phyloP scores from a whole-genome alignment of 371 early-diverging fungal species.

The Dichotomocladium elegans region DNA sequence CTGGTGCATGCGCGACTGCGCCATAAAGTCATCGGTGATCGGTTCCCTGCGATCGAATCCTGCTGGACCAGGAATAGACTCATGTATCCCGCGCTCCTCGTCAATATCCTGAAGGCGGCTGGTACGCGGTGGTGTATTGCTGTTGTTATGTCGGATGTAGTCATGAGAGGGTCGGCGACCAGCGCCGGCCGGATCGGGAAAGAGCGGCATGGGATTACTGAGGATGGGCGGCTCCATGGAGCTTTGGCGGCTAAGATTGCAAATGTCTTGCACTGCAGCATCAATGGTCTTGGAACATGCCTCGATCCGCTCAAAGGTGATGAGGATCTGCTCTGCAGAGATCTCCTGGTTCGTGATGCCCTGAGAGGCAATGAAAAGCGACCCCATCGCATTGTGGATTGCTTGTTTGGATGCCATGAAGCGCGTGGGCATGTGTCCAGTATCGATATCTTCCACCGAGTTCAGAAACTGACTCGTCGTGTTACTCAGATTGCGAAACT shows the following conservation, averaged over 20 bases:
- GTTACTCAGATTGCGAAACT: constrained; percentile 51
- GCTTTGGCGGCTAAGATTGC: constrained; percentile 13
- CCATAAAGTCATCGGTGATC: neutral
- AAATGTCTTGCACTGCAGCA: constrained; percentile 13
- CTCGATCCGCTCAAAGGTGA: constrained; percentile 17
- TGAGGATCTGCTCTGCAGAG: constrained; percentile 9
- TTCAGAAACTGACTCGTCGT: constrained; percentile 40
- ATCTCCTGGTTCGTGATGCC: constrained; percentile 49
- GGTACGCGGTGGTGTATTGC: neutral
- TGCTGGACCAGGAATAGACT: no score
- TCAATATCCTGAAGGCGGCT: constrained; percentile 5
- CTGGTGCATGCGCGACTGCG: no score
- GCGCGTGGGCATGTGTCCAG: constrained; percentile 18
- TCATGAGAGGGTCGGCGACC: constrained; percentile 14
- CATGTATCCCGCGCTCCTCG: constrained; percentile 5
- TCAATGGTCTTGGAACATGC: constrained; percentile 13
- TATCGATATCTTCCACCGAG: constrained; percentile 29
- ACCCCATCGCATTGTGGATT: constrained; percentile 67
- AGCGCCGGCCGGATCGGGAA: constrained; percentile 5
- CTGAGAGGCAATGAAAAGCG: constrained; percentile 64
- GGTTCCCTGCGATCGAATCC: neutral
- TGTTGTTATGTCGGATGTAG: neutral
- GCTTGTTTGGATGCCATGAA: constrained; percentile 54
- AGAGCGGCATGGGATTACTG: neutral
- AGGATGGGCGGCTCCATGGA: constrained; percentile 1